Percentiles rank a stretch among this genome's conserved stretches.
phyloP scores from a whole-genome alignment of 768 basidiomycete species.

The Tulasnella sp. region DNA sequence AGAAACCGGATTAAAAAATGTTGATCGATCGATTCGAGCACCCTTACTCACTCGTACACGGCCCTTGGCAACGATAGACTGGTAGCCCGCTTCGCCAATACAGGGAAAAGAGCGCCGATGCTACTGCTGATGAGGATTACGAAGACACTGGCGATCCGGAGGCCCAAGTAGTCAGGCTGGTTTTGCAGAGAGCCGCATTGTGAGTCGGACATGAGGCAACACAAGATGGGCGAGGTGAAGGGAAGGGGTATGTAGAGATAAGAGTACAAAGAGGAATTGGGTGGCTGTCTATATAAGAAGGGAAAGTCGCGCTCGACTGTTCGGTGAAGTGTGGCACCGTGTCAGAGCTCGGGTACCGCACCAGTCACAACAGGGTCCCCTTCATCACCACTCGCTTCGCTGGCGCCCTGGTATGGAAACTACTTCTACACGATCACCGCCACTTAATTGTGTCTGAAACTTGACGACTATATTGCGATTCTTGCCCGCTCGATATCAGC shows the following conservation, averaged over 20 bases:
- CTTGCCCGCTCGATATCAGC: too few species aligned
- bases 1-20: too few species aligned
- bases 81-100: conserved; percentile 44
- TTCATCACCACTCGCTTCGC: too few species aligned
- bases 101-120: conserved; percentile 59
- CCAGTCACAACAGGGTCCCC: too few species aligned
- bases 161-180: conserved; percentile 6
- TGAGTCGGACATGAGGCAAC: conserved; percentile 5
- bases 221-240: background rate
- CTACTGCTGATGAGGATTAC: conserved; percentile 54
- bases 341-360: too few species aligned
- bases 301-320: background rate
- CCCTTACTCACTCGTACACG: conserved; percentile 54
- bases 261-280: background rate
- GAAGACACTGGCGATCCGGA: conserved; percentile 67
- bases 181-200: conserved; percentile 14
- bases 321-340: too few species aligned
- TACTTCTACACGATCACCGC: too few species aligned
- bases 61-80: conserved; percentile 47
- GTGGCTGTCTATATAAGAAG: background rate
- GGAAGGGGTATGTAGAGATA: too few species aligned
- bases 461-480: too few species aligned
- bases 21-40: background rate
- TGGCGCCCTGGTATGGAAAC: too few species aligned
- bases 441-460: too few species aligned